Evolutionary conservation across 805 yeast species (phyloP), one percentile per base, ranked within the genome.

Genomic region (Kazachstania kunashirensis): DNA sequence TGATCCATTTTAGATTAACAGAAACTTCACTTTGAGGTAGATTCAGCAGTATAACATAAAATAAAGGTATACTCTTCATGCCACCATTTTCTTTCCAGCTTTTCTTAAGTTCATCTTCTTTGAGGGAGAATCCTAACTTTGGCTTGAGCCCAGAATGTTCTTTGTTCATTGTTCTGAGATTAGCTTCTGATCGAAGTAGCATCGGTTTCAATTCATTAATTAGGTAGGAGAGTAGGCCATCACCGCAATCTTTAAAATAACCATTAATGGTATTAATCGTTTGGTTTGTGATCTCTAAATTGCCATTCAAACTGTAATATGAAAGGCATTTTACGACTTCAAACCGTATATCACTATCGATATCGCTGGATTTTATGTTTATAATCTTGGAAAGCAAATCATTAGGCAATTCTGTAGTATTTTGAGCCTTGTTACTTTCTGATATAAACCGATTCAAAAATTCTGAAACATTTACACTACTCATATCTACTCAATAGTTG

Each of bases 1-100:
- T 48, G 10, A 58, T 50, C 63, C 63, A 58, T 47, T 57, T 44
- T 15, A 58, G 27, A 40, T 57, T 50, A 2, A 49, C 30, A 4
- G 59, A 50, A 1, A 58, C 34, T n/a, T 49, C 41, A 17, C 35
- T 35, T 18, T 41, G 40, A 13, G 36, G 31, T 19, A 55, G 19
- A 39, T 46, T 35, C 8, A 30, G 14, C 8, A 57, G 36, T 6
- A 54, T 42, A 1, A 41, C 34, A 38, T 46, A 44, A 24, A 57
- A 48, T 16, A 55, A 37, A 7, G 59, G 50, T 6, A 56, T 40
- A 24, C 53, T 34, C 29, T 47, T 43, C 13, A 46, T 19, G 6
- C 60, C 60, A 5, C 57, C 58, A 11, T 34, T 30, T 5, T 26
- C 17, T 23, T 36, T 39, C 61, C 62, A 57, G 14, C 32, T 28